These are phyloP conservation scores for Spathaspora boniae DNA, from an alignment of 805 yeast genomes.

Conservation along the genomic window DNA sequence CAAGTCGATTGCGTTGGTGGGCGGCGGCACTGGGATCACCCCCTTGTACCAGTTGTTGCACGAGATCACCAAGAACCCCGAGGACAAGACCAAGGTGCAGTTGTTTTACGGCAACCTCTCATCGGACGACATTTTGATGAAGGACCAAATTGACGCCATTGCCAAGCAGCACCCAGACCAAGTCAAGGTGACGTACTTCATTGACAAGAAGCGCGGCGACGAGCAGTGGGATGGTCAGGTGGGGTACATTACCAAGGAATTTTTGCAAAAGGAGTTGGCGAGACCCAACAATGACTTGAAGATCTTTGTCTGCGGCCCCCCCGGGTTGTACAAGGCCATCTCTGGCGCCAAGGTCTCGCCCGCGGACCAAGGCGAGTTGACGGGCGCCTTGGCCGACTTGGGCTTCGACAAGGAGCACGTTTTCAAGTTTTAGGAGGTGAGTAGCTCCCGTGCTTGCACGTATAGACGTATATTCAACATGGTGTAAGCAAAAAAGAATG, in stretches of 20 bases:
- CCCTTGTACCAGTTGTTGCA: conserved; percentile 88
- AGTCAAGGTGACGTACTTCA: conserved; percentile 73
- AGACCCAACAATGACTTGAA: conserved; percentile 54
- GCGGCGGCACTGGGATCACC: conserved; percentile 97
- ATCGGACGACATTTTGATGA: conserved; percentile 76
- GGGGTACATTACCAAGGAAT: conserved; percentile 81
- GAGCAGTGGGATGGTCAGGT: conserved; percentile 50
- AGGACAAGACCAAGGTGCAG: conserved; percentile 84
- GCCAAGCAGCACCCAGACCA: conserved; percentile 71
- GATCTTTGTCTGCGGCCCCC: conserved; percentile 94
- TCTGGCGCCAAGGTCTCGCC: conserved; percentile 86
- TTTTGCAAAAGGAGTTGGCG: conserved; percentile 57
- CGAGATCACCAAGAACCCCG: conserved; percentile 72
- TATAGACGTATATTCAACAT: conserved; percentile 1
- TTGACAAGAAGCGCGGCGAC: conserved; percentile 55
- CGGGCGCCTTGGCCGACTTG: conserved; percentile 82
- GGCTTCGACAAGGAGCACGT: conserved; percentile 87
- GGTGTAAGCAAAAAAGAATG: neutral
- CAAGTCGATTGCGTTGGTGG: conserved; percentile 75
- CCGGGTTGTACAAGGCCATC: conserved; percentile 80
- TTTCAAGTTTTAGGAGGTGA: conserved; percentile 68
- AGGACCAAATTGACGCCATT: conserved; percentile 68
- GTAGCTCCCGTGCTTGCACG: neutral
- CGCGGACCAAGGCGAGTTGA: conserved; percentile 89
- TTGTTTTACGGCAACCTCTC: conserved; percentile 78